phyloP scores from a whole-genome alignment of 2,329 filamentous ascomycete genomes.

The Thielaviopsis populi region DNA sequence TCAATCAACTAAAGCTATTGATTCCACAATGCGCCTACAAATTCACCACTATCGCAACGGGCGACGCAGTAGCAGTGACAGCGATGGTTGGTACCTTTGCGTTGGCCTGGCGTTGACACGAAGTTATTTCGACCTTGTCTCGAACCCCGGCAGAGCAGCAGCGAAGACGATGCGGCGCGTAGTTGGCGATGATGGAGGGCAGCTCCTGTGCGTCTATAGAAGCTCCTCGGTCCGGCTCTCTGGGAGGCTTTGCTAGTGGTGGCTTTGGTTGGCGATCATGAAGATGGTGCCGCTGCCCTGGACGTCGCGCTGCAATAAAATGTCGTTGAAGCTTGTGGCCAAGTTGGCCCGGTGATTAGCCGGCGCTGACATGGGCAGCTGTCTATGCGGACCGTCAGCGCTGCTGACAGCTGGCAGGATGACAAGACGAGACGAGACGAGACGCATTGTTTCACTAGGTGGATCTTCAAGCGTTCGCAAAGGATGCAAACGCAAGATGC shows the following conservation, averaged over 20 bases:
- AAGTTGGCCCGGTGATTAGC: background rate
- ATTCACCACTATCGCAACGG: background rate
- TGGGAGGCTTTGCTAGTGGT: background rate
- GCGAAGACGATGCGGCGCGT: background rate
- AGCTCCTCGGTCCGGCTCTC: background rate
- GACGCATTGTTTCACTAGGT: background rate
- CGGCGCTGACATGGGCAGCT: background rate
- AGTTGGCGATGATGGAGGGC: background rate
- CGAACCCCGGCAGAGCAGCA: background rate
- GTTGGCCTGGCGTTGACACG: background rate
- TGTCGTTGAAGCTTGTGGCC: background rate
- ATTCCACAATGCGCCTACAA: conserved; percentile 8
- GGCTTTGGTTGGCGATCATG: background rate
- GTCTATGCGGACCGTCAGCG: background rate
- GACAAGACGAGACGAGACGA: background rate
- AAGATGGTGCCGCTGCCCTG: background rate
- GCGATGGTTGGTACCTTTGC: background rate
- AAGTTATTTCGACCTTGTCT: background rate
- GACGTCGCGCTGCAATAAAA: background rate
- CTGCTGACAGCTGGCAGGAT: background rate
- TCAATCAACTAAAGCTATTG: conserved; percentile 14
- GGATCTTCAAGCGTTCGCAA: background rate
- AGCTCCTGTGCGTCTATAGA: background rate
- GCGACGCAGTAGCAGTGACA: background rate
- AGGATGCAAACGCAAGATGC: background rate